A percentile compares a stretch with the other conserved stretches of the same genome.
Evolutionary conservation across 2,329 filamentous ascomycete genomes (phyloP).

Genomic region (Monilinia polystroma): DNA sequence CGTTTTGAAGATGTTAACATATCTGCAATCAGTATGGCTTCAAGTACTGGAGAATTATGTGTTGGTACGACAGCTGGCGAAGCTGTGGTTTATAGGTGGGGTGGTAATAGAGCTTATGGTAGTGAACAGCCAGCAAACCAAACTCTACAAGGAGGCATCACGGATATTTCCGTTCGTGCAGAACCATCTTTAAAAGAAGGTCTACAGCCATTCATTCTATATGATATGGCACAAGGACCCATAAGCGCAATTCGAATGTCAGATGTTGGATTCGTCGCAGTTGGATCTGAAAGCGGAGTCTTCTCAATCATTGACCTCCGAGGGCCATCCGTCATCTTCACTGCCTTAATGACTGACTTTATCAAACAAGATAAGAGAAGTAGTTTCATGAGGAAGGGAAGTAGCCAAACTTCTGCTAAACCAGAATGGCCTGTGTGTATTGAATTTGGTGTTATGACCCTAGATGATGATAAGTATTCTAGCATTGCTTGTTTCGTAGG

Average conservation of each 20-base stretch:
- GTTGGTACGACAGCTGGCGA: conserved; percentile 83
- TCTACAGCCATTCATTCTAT: conserved; percentile 73
- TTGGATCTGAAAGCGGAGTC: conserved; percentile 79
- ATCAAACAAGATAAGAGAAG: conserved; percentile 72
- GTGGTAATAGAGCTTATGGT: conserved; percentile 71
- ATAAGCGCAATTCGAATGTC: conserved; percentile 79
- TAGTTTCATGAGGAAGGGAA: conserved; percentile 64
- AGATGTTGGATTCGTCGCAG: conserved; percentile 89
- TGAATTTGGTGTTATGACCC: conserved; percentile 89
- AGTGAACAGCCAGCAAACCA: conserved; percentile 55
- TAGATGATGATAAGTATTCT: conserved; percentile 93
- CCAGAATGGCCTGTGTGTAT: conserved; percentile 76
- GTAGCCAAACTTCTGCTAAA: conserved; percentile 48
- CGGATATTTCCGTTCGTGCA: conserved; percentile 69
- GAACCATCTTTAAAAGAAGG: conserved; percentile 76
- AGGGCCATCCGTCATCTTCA: conserved; percentile 81
- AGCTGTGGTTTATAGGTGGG: conserved; percentile 83
- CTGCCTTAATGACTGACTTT: conserved; percentile 69
- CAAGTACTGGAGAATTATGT: conserved; percentile 79
- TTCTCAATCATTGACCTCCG: conserved; percentile 83
- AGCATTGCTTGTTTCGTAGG: conserved; percentile 92
- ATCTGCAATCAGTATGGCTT: conserved; percentile 74
- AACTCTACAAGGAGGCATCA: conserved; percentile 66
- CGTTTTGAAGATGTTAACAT: conserved; percentile 76
- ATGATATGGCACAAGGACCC: conserved; percentile 79